A percentile compares a stretch with the other conserved stretches of the same genome.
These are phyloP conservation scores for Bondarzewia mesenterica DNA, from an alignment of 1,284 basidiomycete genomes.

Conservation along the genomic window DNA sequence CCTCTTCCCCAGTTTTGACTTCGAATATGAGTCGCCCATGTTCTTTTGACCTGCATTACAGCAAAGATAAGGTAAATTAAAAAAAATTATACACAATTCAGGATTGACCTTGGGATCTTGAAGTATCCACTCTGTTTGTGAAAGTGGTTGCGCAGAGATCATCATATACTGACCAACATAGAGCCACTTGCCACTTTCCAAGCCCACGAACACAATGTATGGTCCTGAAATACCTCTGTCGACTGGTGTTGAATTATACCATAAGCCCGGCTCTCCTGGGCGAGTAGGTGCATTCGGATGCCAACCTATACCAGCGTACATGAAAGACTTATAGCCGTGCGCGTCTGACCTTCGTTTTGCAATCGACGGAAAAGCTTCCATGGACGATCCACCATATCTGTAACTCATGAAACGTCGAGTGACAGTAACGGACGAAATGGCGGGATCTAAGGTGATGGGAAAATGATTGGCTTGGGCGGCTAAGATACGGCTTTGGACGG, in stretches of 20 bases:
- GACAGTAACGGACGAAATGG: slow-evolving; percentile 7
- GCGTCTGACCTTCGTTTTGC: slow-evolving; percentile 1
- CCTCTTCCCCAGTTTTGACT: slow-evolving; percentile 6
- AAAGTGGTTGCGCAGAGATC: slow-evolving; percentile 5
- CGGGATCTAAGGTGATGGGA: slow-evolving; percentile 7
- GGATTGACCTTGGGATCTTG: slow-evolving; percentile 11
- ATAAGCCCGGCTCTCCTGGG: slow-evolving; percentile 13
- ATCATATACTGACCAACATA: slow-evolving; percentile 18
- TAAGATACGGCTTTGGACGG: slow-evolving; percentile 3
- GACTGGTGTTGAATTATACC: slow-evolving; percentile 5
- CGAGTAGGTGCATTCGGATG: slow-evolving; percentile 15
- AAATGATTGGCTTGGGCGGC: slow-evolving; percentile 5
- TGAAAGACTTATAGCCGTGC: slow-evolving; percentile 9
- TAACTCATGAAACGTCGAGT: slow-evolving; percentile 11
- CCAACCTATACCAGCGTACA: slow-evolving; percentile 10
- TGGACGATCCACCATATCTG: slow-evolving; percentile 11
- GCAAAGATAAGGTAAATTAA: background rate
- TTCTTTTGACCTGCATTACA: slow-evolving; percentile 5
- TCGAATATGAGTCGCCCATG: slow-evolving; percentile 6
- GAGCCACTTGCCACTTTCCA: slow-evolving; percentile 4
- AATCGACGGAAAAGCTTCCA: slow-evolving; percentile 7
- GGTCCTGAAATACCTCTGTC: slow-evolving; percentile 5
- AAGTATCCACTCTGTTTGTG: slow-evolving; percentile 11
- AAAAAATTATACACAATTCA: background rate
- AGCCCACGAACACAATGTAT: slow-evolving; percentile 10